Percentiles rank a stretch among this genome's conserved stretches.
These are phyloP conservation scores for Fagus sylvatica DNA, from an alignment of 306 rosid genomes.

Conservation along the genomic window DNA sequence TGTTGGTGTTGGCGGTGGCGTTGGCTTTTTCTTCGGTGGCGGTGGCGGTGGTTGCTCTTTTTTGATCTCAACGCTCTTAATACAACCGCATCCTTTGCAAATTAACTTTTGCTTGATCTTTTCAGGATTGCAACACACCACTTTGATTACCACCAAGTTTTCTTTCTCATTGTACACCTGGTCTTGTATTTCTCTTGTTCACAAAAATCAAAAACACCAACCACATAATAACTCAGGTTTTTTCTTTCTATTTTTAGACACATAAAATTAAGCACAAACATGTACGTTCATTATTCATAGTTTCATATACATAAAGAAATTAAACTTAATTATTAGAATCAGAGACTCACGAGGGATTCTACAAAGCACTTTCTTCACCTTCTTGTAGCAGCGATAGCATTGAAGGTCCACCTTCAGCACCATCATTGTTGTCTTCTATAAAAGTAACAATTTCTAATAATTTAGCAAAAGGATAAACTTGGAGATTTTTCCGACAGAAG, in stretches of 20 bases:
- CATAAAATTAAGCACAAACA: not conserved
- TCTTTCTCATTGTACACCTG: constrained; percentile 58
- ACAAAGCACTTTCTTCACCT: constrained; percentile 72
- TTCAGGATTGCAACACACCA: constrained; percentile 75
- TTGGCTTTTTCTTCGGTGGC: too few relatives aligned
- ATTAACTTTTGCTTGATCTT: constrained; percentile 63
- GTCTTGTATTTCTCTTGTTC: constrained; percentile 83
- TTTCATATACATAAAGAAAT: not conserved
- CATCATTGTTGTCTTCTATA: constrained; percentile 57
- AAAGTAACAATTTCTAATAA: too few relatives aligned
- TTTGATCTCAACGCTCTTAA: constrained; percentile 70
- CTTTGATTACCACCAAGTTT: constrained; percentile 56
- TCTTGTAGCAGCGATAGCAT: constrained; percentile 66
- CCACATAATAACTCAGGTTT: constrained; percentile 37
- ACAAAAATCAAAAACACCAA: constrained; percentile 31
- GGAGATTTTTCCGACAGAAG: not conserved
- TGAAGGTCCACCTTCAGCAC: constrained; percentile 70
- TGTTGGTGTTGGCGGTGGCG: too few relatives aligned
- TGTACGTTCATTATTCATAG: not conserved
- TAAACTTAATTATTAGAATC: not conserved
- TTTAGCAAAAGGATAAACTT: not conserved
- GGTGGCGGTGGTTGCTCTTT: too few relatives aligned
- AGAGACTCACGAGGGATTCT: constrained; percentile 75
- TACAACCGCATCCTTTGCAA: constrained; percentile 51
- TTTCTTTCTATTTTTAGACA: not conserved